phyloP scores from a whole-genome alignment of 2,329 filamentous ascomycete species.

The Aspergillus neoniger region DNA sequence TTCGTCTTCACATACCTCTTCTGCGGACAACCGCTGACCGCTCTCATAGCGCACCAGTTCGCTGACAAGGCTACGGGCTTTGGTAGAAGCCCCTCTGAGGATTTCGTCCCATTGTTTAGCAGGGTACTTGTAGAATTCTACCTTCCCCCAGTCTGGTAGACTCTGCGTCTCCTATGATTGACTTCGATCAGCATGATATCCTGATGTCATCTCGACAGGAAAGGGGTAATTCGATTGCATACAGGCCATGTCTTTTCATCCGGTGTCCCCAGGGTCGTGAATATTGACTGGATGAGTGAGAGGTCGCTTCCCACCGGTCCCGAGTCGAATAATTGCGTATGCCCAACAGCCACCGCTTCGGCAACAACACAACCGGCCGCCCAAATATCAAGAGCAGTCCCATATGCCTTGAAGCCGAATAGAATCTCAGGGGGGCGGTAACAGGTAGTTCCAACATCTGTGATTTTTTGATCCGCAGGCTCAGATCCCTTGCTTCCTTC shows the following conservation, averaged over 20 bases:
- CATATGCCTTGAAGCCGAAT: conserved; percentile 78
- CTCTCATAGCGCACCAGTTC: conserved; percentile 73
- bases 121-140: conserved; percentile 76
- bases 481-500: conserved; percentile 62
- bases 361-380: conserved; percentile 80
- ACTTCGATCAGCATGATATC: conserved; percentile 1
- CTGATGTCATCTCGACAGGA: neutral
- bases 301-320: conserved; percentile 91
- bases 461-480: conserved; percentile 68
- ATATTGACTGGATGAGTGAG: conserved; percentile 86
- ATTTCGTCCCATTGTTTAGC: conserved; percentile 68
- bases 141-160: conserved; percentile 85
- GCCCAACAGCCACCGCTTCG: conserved; percentile 63
- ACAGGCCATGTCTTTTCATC: conserved; percentile 79
- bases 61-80: conserved; percentile 66
- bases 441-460: conserved; percentile 89
- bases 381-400: conserved; percentile 80
- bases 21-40: conserved; percentile 65
- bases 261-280: conserved; percentile 87
- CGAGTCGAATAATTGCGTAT: conserved; percentile 75
- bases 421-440: conserved; percentile 90
- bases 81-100: conserved; percentile 60
- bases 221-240: conserved; percentile 29
- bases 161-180: conserved; percentile 37
- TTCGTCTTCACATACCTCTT: conserved; percentile 52